Percentiles rank a stretch among this genome's conserved stretches.
Evolutionary conservation across 164 flowering plant species (phyloP).

Genomic region (Piper longum): DNA sequence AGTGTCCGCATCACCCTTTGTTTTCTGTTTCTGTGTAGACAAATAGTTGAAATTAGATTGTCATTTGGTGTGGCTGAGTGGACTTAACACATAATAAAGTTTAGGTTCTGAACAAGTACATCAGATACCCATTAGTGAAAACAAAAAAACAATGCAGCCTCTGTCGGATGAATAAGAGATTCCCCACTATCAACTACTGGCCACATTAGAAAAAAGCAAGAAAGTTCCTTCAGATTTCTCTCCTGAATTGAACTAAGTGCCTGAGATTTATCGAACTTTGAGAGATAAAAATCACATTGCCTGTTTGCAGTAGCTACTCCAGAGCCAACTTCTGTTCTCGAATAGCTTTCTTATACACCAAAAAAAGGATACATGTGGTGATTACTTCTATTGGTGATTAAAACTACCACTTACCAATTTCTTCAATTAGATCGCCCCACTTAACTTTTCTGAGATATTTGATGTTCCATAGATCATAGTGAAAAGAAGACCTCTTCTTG

Average conservation of each 20-base stretch:
- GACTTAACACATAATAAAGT: background rate
- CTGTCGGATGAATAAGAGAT: background rate
- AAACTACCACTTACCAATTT: slow-evolving; percentile 37
- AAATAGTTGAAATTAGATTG: background rate
- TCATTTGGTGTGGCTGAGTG: background rate
- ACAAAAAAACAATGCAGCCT: background rate
- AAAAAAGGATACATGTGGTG: background rate
- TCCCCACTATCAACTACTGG: background rate
- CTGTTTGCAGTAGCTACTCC: slow-evolving; percentile 76
- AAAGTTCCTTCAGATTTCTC: slow-evolving; percentile 49
- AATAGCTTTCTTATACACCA: slow-evolving; percentile 39
- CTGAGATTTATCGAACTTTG: slow-evolving; percentile 57
- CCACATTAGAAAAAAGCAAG: background rate
- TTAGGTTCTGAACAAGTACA: background rate
- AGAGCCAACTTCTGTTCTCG: slow-evolving; percentile 69
- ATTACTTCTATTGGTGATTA: too few species aligned
- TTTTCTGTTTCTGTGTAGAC: slow-evolving; percentile 41
- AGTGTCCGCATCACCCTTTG: slow-evolving; percentile 23
- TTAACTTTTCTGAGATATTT: slow-evolving; percentile 87
- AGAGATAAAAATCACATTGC: slow-evolving; percentile 63
- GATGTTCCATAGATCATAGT: slow-evolving; percentile 86
- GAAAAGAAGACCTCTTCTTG: slow-evolving; percentile 68
- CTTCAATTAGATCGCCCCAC: slow-evolving; percentile 92
- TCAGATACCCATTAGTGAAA: background rate
- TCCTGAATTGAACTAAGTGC: slow-evolving; percentile 49